These are phyloP conservation scores for Suillus clintonianus DNA, from an alignment of 768 basidiomycete species.

Conservation along the genomic window DNA sequence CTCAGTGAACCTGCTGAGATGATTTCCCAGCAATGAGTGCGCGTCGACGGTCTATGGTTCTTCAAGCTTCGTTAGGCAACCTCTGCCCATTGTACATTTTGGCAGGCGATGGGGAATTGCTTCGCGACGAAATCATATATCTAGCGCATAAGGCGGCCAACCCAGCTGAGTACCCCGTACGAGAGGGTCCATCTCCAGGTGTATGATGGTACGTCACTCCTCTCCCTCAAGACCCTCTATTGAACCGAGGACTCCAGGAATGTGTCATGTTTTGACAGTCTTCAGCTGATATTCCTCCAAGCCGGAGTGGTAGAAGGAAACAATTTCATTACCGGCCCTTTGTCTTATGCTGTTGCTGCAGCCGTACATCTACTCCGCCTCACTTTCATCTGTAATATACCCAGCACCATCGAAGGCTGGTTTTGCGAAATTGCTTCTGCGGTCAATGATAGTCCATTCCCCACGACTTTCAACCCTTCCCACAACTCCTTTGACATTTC, in stretches of 20 bases:
- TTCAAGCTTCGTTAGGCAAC: constrained; percentile 73
- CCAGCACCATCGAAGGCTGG: neutral
- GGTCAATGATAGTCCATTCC: constrained; percentile 8
- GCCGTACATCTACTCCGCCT: neutral
- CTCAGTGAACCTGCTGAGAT: neutral
- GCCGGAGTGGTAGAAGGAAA: too few species aligned
- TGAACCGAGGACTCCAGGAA: constrained; percentile 41
- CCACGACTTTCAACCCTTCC: constrained; percentile 10
- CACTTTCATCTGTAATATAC: neutral
- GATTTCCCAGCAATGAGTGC: constrained; percentile 68
- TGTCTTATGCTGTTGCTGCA: too few species aligned
- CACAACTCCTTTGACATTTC: constrained; percentile 10
- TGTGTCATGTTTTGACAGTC: constrained; percentile 74
- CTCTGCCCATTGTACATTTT: constrained; percentile 76
- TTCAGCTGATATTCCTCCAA: too few species aligned
- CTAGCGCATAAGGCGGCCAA: constrained; percentile 79
- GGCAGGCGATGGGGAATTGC: constrained; percentile 71
- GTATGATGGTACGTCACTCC: constrained; percentile 56
- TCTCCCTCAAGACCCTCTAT: neutral
- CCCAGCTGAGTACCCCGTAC: constrained; percentile 63
- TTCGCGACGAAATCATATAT: constrained; percentile 79
- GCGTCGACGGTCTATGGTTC: constrained; percentile 81
- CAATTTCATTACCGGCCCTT: too few species aligned
- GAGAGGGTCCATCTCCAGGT: constrained; percentile 73
- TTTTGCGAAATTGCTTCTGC: neutral